Conservation (phyloP, 768 basidiomycete species). For the Collybiopsis confluens region DNA sequence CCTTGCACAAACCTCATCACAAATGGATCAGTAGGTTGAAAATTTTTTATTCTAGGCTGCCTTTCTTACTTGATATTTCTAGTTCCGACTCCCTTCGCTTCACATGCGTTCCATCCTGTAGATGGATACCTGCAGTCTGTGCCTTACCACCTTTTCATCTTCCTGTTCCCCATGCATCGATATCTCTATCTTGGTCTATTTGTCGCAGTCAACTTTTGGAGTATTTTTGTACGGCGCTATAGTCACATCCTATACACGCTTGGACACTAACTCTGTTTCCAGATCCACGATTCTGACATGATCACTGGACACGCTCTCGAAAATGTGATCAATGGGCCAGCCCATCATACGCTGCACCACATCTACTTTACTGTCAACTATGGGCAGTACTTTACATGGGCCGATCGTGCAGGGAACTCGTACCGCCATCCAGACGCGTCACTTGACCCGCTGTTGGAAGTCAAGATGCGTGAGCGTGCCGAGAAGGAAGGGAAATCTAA, state of each 20-base stretch:
- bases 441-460: conserved; percentile 82
- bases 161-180: conserved; percentile 88
- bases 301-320: conserved; percentile 87
- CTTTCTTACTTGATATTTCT: conserved; percentile 9
- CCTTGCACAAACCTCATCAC: conserved; percentile 96
- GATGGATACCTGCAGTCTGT: conserved; percentile 94
- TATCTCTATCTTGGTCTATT: conserved; percentile 81
- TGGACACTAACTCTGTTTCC: neutral
- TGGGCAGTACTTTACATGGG: conserved; percentile 98
- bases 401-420: conserved; percentile 77
- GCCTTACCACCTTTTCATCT: conserved; percentile 91
- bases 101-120: conserved; percentile 95
- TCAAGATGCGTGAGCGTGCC: conserved; percentile 28
- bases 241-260: neutral
- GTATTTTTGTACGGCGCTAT: conserved; percentile 64
- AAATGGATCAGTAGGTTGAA: conserved; percentile 93
- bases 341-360: conserved; percentile 96
- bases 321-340: conserved; percentile 93
- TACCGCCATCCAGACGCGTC: conserved; percentile 84
- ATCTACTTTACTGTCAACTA: conserved; percentile 97
- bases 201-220: conserved; percentile 92
- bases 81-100: conserved; percentile 98
- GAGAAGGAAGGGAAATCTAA: conserved; percentile 5
- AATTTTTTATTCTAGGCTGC: neutral
- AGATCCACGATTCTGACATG: conserved; percentile 99